phyloP scores from a whole-genome alignment of 441 rosid species.

The Corymbia calophylla region DNA sequence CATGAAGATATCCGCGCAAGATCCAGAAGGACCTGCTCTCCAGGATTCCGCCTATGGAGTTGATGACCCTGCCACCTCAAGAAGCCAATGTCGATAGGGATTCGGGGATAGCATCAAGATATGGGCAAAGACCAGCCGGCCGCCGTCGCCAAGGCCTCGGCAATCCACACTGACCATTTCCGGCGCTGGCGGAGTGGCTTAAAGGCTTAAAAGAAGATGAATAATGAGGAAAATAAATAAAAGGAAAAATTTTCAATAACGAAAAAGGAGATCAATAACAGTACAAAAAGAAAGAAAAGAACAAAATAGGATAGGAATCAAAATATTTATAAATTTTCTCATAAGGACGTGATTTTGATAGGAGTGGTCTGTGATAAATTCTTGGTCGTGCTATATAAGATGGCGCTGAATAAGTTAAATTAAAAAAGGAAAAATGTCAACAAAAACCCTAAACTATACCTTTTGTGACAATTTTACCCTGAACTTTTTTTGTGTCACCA shows the following conservation, averaged over 20 bases:
- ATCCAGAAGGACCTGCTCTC: background rate
- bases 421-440: background rate
- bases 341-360: background rate
- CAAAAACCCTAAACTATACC: too few species aligned
- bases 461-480: too few species aligned
- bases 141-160: too few species aligned
- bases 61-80: background rate
- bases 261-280: background rate
- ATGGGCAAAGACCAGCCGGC: background rate
- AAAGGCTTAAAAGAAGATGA: background rate
- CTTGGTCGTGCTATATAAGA: background rate
- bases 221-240: background rate
- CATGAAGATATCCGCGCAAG: background rate
- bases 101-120: background rate
- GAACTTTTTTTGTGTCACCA: too few species aligned
- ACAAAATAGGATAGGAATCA: background rate
- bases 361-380: background rate
- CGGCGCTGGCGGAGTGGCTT: background rate
- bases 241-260: background rate
- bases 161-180: background rate
- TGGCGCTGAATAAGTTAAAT: fast-evolving
- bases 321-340: background rate
- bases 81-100: background rate
- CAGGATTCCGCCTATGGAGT: background rate
- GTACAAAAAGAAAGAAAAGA: too few species aligned